Evolutionary conservation across 495 filamentous ascomycete genomes (phyloP).

Genomic region (Daldinia vernicosa): DNA sequence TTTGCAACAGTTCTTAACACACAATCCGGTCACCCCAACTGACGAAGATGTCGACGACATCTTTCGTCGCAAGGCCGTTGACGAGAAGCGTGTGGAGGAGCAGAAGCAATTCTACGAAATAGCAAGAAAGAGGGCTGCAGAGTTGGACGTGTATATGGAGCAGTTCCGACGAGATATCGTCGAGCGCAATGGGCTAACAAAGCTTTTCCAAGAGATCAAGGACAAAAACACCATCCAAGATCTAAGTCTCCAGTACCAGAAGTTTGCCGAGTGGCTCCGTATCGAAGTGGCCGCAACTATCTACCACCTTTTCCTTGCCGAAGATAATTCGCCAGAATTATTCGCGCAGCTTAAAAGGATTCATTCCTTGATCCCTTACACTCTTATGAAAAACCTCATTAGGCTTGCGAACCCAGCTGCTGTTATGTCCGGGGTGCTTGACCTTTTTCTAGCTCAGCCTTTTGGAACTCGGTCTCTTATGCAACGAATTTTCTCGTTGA

Average conservation of each 20-base stretch:
- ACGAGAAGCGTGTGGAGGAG: conserved; percentile 88
- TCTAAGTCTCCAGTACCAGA: conserved; percentile 92
- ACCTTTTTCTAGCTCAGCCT: conserved; percentile 94
- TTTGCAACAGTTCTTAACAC: conserved; percentile 81
- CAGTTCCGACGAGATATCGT: conserved; percentile 71
- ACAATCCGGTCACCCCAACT: conserved; percentile 71
- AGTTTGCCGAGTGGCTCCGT: conserved; percentile 97
- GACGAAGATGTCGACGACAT: conserved; percentile 88
- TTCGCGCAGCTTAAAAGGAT: conserved; percentile 94
- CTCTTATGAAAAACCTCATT: conserved; percentile 93
- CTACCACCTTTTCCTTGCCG: conserved; percentile 96
- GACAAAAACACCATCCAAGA: conserved; percentile 86
- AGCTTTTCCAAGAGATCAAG: conserved; percentile 90
- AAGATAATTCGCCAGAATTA: conserved; percentile 95
- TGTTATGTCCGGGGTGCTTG: conserved; percentile 91
- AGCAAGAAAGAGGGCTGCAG: conserved; percentile 85
- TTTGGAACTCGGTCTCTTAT: conserved; percentile 89
- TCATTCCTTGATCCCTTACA: conserved; percentile 92
- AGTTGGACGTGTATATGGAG: conserved; percentile 98
- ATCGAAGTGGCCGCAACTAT: conserved; percentile 97
- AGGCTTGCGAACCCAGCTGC: conserved; percentile 94
- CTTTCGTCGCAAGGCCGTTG: conserved; percentile 77
- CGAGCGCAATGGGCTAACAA: conserved; percentile 82
- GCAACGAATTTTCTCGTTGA: conserved; percentile 92
- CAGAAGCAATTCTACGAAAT: conserved; percentile 96